phyloP scores from a whole-genome alignment of 768 basidiomycete genomes.

The Mycena leptocephala region DNA sequence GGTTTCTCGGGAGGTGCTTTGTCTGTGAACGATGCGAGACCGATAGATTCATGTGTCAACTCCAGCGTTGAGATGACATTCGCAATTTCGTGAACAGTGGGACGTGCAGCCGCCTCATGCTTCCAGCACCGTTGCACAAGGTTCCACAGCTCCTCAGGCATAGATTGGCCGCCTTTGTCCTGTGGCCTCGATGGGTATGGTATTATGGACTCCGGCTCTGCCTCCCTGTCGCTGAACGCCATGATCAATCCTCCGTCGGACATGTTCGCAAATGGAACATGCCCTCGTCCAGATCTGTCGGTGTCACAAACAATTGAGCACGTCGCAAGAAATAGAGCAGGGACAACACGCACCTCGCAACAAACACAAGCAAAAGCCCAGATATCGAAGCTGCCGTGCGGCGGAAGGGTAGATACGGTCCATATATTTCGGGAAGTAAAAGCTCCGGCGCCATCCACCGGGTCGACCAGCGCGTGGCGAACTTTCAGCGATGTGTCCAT shows the following conservation, averaged over 20 bases:
- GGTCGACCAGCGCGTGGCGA: no score
- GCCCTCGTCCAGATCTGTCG: background rate
- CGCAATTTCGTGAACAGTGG: background rate
- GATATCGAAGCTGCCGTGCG: background rate
- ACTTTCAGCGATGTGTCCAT: no score
- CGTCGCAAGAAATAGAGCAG: background rate
- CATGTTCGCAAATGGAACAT: background rate
- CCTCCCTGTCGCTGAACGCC: background rate
- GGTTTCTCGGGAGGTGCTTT: no score
- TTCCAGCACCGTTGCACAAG: background rate
- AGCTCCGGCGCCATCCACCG: no score
- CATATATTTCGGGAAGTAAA: no score
- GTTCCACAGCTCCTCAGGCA: background rate
- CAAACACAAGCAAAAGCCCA: slow-evolving; percentile 6
- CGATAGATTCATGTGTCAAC: no score
- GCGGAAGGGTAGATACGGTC: no score
- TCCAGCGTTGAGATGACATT: no score
- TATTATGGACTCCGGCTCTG: background rate
- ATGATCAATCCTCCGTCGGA: background rate
- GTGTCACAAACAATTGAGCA: background rate
- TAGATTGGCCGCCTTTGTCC: background rate
- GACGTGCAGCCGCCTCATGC: background rate
- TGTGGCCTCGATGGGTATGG: background rate
- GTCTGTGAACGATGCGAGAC: no score
- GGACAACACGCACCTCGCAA: background rate